phyloP scores from a whole-genome alignment of 2,329 filamentous ascomycete genomes.

The Chaetomium strumarium region DNA sequence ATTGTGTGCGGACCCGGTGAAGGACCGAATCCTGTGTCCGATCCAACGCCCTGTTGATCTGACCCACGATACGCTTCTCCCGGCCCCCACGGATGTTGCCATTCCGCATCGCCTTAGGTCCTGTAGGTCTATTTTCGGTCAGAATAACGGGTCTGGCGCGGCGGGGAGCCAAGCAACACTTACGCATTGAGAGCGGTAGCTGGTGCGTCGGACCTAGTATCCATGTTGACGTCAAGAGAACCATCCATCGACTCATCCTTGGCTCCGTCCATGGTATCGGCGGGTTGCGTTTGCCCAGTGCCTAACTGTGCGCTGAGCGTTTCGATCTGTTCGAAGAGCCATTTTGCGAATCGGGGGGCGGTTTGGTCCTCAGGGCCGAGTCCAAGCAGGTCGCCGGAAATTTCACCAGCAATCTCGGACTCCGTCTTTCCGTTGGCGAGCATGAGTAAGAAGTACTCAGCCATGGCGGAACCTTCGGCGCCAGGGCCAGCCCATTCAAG shows the following conservation, averaged over 20 bases:
- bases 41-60: constrained; percentile 78
- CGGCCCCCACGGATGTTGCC: constrained; percentile 54
- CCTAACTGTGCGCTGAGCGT: constrained; percentile 58
- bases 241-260: constrained; percentile 32
- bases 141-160: constrained; percentile 28
- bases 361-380: constrained; percentile 77
- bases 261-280: constrained; percentile 29
- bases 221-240: constrained; percentile 67
- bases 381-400: constrained; percentile 79
- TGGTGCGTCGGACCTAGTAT: constrained; percentile 29
- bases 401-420: constrained; percentile 79
- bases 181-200: constrained; percentile 52
- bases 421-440: constrained; percentile 91
- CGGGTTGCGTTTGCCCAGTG: constrained; percentile 36
- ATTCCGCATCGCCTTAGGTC: constrained; percentile 90
- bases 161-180: constrained; percentile 26
- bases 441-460: constrained; percentile 97
- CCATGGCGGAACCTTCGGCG: constrained; percentile 71
- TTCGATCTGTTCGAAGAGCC: constrained; percentile 88
- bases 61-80: constrained; percentile 78
- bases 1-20: constrained; percentile 69
- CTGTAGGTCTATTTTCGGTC: constrained; percentile 67
- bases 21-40: constrained; percentile 67
- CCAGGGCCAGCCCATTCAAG: constrained; percentile 84
- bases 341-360: constrained; percentile 76